phyloP scores from a whole-genome alignment of 139 green algal species.

The Chlorella vulgaris region DNA sequence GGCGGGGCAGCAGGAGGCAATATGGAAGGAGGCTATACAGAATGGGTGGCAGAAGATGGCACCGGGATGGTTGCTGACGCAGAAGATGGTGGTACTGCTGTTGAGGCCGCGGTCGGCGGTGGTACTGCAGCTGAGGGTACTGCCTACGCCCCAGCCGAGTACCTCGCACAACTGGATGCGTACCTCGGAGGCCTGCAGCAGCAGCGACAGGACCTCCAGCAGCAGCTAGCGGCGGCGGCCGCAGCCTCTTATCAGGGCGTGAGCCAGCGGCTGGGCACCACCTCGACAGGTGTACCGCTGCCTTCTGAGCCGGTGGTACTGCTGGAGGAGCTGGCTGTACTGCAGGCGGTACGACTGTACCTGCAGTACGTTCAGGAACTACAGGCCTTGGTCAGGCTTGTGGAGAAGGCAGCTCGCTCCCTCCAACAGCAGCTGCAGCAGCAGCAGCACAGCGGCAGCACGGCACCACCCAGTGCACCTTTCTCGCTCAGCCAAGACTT shows the following conservation, averaged over 20 bases:
- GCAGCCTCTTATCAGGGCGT: slow-evolving; percentile 15
- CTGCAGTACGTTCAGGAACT: slow-evolving; percentile 43
- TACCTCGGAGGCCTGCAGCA: slow-evolving; percentile 1
- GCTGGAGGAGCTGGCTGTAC: slow-evolving; percentile 51
- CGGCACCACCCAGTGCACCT: no score
- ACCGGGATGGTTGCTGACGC: not conserved
- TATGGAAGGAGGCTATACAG: no score
- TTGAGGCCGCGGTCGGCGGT: not conserved
- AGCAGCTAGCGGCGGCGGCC: slow-evolving; percentile 29
- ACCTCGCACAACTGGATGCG: slow-evolving; percentile 27
- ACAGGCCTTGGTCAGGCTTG: slow-evolving; percentile 33
- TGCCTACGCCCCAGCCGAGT: not conserved
- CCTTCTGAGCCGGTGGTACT: slow-evolving; percentile 37
- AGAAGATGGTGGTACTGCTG: no score
- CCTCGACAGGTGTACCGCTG: slow-evolving; percentile 26
- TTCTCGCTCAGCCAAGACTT: not conserved
- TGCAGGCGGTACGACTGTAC: slow-evolving; percentile 37
- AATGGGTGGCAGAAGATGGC: no score
- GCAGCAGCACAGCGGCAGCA: not conserved
- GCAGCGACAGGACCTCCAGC: slow-evolving; percentile 13
- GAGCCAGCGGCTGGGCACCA: not conserved
- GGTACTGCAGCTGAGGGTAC: not conserved
- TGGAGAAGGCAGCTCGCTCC: slow-evolving; percentile 25
- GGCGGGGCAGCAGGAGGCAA: no score
- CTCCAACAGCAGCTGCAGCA: slow-evolving; percentile 29